Percentiles rank a stretch among this genome's conserved stretches.
Conservation (phyloP, 2,329 filamentous ascomycete genomes). For the Fonsecaea pugnacius region DNA sequence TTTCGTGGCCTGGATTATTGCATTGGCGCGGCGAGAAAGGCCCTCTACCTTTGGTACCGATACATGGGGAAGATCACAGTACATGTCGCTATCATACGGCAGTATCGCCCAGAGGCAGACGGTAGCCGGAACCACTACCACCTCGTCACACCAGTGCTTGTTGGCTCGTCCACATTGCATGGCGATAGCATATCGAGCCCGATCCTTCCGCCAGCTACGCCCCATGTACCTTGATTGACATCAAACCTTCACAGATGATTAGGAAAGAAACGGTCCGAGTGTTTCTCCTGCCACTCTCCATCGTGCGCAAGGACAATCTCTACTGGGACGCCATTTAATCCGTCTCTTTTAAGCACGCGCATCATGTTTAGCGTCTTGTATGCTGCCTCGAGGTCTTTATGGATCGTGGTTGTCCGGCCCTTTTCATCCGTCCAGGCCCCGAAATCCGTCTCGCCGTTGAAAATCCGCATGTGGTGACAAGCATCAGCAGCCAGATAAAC, state of each 20-base stretch:
- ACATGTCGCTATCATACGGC: background rate
- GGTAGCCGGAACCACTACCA: background rate
- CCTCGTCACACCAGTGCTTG: background rate
- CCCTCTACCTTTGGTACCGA: background rate
- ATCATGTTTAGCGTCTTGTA: slow-evolving; percentile 50
- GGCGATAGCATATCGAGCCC: background rate
- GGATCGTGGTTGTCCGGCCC: slow-evolving; percentile 54
- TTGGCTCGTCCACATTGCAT: background rate
- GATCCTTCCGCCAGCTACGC: background rate
- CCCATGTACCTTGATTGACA: background rate
- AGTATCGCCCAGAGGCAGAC: background rate
- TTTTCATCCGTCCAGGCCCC: slow-evolving; percentile 54
- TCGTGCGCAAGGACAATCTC: slow-evolving; percentile 31
- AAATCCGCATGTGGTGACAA: slow-evolving; percentile 58
- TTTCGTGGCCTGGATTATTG: background rate
- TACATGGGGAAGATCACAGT: background rate
- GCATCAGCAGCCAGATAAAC: slow-evolving; percentile 59
- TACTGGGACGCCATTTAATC: slow-evolving; percentile 17
- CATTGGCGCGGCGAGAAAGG: background rate
- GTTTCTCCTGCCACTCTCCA: slow-evolving; percentile 25
- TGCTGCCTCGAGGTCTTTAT: slow-evolving; percentile 53
- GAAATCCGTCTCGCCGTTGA: slow-evolving; percentile 58
- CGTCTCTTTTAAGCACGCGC: slow-evolving; percentile 14
- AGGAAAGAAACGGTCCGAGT: slow-evolving; percentile 24
- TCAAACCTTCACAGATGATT: slow-evolving; percentile 9